A percentile compares a stretch with the other conserved stretches of the same genome.
These are phyloP conservation scores for Kwoniella dejecticola DNA, from an alignment of 768 basidiomycete genomes.

Conservation along the genomic window DNA sequence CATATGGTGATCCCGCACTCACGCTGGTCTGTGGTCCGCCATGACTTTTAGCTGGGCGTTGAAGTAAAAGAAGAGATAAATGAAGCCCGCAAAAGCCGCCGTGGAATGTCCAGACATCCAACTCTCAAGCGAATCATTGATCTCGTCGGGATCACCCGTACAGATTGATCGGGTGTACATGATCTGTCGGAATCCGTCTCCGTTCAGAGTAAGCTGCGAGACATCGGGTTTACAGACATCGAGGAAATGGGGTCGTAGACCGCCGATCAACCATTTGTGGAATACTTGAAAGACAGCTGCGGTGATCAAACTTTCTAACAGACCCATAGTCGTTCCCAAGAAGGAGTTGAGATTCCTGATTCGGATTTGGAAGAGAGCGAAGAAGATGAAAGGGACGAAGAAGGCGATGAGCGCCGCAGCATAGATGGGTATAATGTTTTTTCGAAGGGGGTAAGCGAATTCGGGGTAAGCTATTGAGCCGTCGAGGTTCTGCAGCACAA, in stretches of 20 bases:
- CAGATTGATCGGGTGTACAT: conserved; percentile 64
- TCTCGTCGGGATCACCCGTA: conserved; percentile 63
- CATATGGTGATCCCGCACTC: no score
- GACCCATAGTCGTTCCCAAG: conserved; percentile 62
- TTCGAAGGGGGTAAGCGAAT: conserved; percentile 53
- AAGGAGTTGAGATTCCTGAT: conserved; percentile 60
- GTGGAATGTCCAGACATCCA: conserved; percentile 63
- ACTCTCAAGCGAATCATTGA: conserved; percentile 64
- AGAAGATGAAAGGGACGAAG: conserved; percentile 63
- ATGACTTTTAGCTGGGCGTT: conserved; percentile 66
- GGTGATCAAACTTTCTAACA: conserved; percentile 60
- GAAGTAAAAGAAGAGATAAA: conserved; percentile 57
- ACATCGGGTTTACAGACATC: conserved; percentile 62
- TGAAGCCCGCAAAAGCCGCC: conserved; percentile 60
- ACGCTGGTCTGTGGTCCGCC: conserved; percentile 63
- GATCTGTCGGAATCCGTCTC: conserved; percentile 60
- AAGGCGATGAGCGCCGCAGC: conserved; percentile 63
- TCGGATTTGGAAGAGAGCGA: conserved; percentile 63
- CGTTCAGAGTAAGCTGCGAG: conserved; percentile 50
- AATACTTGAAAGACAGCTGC: conserved; percentile 62
- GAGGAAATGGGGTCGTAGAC: conserved; percentile 31
- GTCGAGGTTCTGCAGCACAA: conserved; percentile 22
- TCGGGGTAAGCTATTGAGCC: conserved; percentile 63
- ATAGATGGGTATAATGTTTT: conserved; percentile 64
- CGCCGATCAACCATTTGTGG: conserved; percentile 62